A percentile compares a stretch with the other conserved stretches of the same genome.
phyloP scores from a whole-genome alignment of 2,329 filamentous ascomycete species.

The Scedosporium dehoogii region DNA sequence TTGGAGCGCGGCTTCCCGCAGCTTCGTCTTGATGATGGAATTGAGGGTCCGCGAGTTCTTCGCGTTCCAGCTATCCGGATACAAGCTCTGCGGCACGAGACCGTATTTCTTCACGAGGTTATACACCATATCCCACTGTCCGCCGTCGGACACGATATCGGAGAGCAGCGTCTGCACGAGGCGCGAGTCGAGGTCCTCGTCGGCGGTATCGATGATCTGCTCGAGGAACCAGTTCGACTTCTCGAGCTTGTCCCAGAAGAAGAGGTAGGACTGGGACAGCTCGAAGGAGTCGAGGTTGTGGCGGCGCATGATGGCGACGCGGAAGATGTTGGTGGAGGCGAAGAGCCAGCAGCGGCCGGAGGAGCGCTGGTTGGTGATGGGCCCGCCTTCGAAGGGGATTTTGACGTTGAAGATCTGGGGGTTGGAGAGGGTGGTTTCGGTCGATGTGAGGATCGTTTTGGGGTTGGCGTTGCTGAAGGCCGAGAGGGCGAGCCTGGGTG shows the following conservation, averaged over 20 bases:
- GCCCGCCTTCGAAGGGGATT: slow-evolving; percentile 71
- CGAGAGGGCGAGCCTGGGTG: slow-evolving; percentile 58
- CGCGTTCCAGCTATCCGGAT: slow-evolving; percentile 75
- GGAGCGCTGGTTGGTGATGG: slow-evolving; percentile 74
- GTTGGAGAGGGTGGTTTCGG: slow-evolving; percentile 53
- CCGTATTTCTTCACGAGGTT: slow-evolving; percentile 84
- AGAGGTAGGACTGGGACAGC: slow-evolving; percentile 79
- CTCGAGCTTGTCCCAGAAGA: slow-evolving; percentile 92
- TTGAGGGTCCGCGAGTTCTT: slow-evolving; percentile 62
- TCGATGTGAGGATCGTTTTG: slow-evolving; percentile 54
- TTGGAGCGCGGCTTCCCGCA: slow-evolving; percentile 73
- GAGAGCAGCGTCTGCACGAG: slow-evolving; percentile 61
- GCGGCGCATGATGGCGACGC: slow-evolving; percentile 77
- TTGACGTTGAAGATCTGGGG: slow-evolving; percentile 75
- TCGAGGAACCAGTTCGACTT: slow-evolving; percentile 87
- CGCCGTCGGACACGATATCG: slow-evolving; percentile 67
- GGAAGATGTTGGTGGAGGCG: slow-evolving; percentile 83
- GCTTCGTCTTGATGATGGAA: slow-evolving; percentile 67
- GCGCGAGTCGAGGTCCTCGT: slow-evolving; percentile 60
- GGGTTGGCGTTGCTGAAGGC: slow-evolving; percentile 62
- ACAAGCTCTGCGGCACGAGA: slow-evolving; percentile 71
- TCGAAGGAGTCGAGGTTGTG: slow-evolving; percentile 71
- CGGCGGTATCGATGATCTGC: slow-evolving; percentile 65
- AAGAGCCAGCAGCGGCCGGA: slow-evolving; percentile 90
- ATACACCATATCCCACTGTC: slow-evolving; percentile 87